phyloP scores from a whole-genome alignment of 1,284 basidiomycete genomes.

The Rhodotorula sp. region DNA sequence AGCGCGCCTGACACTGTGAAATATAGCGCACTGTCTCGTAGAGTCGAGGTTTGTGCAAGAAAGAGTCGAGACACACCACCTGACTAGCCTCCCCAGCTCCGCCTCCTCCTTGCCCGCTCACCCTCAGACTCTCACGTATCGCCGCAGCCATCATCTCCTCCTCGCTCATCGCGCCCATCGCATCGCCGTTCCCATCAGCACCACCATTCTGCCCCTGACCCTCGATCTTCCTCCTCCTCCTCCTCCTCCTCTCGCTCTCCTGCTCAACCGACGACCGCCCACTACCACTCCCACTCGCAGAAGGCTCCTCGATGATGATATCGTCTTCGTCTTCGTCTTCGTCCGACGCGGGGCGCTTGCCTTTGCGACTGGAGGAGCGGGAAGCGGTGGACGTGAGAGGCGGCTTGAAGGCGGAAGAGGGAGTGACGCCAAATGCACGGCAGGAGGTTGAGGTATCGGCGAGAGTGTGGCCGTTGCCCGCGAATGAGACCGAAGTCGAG shows the following conservation, averaged over 20 bases:
- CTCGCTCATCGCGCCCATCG: slow-evolving; percentile 44
- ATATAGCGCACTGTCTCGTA: not conserved
- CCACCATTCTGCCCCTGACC: slow-evolving; percentile 29
- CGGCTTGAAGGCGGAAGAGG: not conserved
- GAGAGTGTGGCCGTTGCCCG: slow-evolving; percentile 11
- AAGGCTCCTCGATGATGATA: slow-evolving; percentile 18
- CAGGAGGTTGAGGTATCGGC: not conserved
- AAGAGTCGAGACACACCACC: slow-evolving; percentile 25
- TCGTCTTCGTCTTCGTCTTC: slow-evolving; percentile 19
- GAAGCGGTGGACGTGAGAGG: not conserved
- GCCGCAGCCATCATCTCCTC: slow-evolving; percentile 48
- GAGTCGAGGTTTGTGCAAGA: too few relatives aligned
- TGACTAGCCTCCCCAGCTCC: not conserved
- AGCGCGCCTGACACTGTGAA: too few relatives aligned
- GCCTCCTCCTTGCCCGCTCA: slow-evolving; percentile 42
- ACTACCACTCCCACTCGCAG: too few relatives aligned
- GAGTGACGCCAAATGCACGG: too few relatives aligned
- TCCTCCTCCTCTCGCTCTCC: slow-evolving; percentile 45
- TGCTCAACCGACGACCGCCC: not conserved
- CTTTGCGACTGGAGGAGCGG: not conserved
- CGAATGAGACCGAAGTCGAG: not conserved
- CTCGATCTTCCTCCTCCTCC: slow-evolving; percentile 11
- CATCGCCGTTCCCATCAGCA: slow-evolving; percentile 1
- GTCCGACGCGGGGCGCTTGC: slow-evolving; percentile 8
- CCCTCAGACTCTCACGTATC: slow-evolving; percentile 48